A percentile compares a stretch with the other conserved stretches of the same genome.
These are phyloP conservation scores for Millerozyma miso DNA, from an alignment of 805 yeast genomes.

Conservation along the genomic window DNA sequence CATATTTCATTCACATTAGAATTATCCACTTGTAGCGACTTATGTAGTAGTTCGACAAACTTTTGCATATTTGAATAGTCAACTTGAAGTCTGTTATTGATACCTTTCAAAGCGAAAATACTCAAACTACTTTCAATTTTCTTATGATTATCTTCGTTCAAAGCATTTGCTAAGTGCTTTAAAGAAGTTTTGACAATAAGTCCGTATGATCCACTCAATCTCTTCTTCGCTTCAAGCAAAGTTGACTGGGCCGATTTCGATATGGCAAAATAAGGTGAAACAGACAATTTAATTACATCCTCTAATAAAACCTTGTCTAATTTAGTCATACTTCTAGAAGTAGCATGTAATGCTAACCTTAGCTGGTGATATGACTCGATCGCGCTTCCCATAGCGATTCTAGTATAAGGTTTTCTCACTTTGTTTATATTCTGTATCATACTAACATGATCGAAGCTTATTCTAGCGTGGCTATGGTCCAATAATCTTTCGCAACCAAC, in stretches of 20 bases:
- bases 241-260: conserved; percentile 66
- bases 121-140: conserved; percentile 61
- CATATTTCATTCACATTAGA: conserved; percentile 52
- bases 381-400: conserved; percentile 72
- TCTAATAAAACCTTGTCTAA: conserved; percentile 58
- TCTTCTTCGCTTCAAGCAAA: conserved; percentile 63
- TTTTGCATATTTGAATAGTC: conserved; percentile 51
- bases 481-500: conserved; percentile 69
- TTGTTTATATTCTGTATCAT: conserved; percentile 62
- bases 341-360: conserved; percentile 66
- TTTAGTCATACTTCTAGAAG: conserved; percentile 65
- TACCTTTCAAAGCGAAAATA: conserved; percentile 52
- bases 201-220: conserved; percentile 62
- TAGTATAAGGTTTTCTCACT: conserved; percentile 64
- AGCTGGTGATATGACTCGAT: conserved; percentile 71
- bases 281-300: conserved; percentile 60
- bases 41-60: conserved; percentile 46
- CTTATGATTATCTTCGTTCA: conserved; percentile 48
- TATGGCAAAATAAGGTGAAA: conserved; percentile 69
- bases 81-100: conserved; percentile 53
- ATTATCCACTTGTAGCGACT: conserved; percentile 55
- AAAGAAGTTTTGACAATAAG: conserved; percentile 50
- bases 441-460: conserved; percentile 54
- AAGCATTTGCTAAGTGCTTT: conserved; percentile 43
- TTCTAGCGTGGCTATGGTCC: conserved; percentile 50